Base-by-base conservation (phyloP, 768 basidiomycete genomes). In the Trametes villosa region DNA sequence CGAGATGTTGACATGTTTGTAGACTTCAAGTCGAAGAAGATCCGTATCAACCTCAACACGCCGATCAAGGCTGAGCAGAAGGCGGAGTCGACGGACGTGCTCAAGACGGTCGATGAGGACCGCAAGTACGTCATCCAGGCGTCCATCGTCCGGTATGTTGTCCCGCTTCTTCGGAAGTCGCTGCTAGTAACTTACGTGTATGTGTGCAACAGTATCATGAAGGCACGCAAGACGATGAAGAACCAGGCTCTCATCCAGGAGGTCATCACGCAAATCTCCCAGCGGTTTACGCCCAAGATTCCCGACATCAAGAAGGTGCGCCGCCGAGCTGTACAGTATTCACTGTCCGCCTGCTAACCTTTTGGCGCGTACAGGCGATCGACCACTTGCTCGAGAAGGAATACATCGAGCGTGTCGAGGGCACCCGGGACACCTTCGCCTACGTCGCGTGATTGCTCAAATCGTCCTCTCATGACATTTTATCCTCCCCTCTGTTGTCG, bases 61-160 rank as follows among this genome's bases (percentile, higher is more conserved):
- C 93, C 95, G 0, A 91, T 99, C 76, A 96, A 94, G 79, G 87
- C 94, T 1, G 97, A 98, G 74, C 88, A 92, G 62, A 96, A 95
- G 81, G 88, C 90, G 8, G 96, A 98, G 70, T 84, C 88, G 9
- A 83, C 83, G 0, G 94, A 97, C 66, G 94, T 97, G 9, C 77
- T 97, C 70, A 95, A 94, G 81, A 91, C 87, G 7, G 95, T 98
- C 6, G 96, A 97, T 65, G 96, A 98, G 76, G 97, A 98, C 71
- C 87, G 96, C 60, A 97, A 97, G 82, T 92, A 96, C 68, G 87
- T 95, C 60, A 94, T 97, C 55, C 96, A 98, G 72, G 93, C 94
- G 11, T 94, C 92, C 41, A 94, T 96, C 66, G 94, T 96, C 50
- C 87, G 94, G 81, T 83, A 60, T 1, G 76, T 70, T 58, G 4